A percentile compares a stretch with the other conserved stretches of the same genome.
Evolutionary conservation across 2,329 filamentous ascomycete genomes (phyloP).

Genomic region (Colletotrichum falcatum): DNA sequence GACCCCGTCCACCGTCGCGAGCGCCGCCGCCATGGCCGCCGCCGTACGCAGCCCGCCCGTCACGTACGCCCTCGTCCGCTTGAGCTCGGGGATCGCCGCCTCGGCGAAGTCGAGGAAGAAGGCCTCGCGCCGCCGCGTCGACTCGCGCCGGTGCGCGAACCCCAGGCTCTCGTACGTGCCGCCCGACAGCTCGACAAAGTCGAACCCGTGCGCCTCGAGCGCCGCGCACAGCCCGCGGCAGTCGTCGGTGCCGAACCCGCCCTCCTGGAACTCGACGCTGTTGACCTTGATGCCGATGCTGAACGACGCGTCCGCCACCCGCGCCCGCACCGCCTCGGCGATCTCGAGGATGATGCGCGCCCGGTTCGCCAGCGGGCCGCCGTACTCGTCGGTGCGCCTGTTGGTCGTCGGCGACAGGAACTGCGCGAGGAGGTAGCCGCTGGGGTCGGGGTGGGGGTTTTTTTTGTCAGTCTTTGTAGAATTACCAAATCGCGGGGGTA

Average conservation of each 20-base stretch:
- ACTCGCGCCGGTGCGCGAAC: constrained; percentile 64
- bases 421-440: constrained; percentile 59
- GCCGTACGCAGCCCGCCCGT: constrained; percentile 69
- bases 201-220: constrained; percentile 62
- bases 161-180: constrained; percentile 69
- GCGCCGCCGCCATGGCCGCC: constrained; percentile 68
- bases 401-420: constrained; percentile 58
- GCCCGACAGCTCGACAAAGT: constrained; percentile 71
- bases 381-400: constrained; percentile 59
- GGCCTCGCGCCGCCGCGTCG: constrained; percentile 65
- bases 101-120: constrained; percentile 73
- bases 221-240: constrained; percentile 59
- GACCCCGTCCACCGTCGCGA: constrained; percentile 69
- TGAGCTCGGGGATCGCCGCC: constrained; percentile 56
- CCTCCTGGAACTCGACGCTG: constrained; percentile 66
- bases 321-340: constrained; percentile 51
- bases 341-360: constrained; percentile 60
- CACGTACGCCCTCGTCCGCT: constrained; percentile 67
- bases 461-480: background rate
- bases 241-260: constrained; percentile 64
- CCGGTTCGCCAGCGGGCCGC: constrained; percentile 60
- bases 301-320: constrained; percentile 48
- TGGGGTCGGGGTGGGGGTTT: background rate
- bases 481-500: no score
- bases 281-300: constrained; percentile 71